Percentiles rank a stretch among this genome's conserved stretches.
Conservation (phyloP, 2,329 filamentous ascomycete genomes). For the Lanzia echinophila region DNA sequence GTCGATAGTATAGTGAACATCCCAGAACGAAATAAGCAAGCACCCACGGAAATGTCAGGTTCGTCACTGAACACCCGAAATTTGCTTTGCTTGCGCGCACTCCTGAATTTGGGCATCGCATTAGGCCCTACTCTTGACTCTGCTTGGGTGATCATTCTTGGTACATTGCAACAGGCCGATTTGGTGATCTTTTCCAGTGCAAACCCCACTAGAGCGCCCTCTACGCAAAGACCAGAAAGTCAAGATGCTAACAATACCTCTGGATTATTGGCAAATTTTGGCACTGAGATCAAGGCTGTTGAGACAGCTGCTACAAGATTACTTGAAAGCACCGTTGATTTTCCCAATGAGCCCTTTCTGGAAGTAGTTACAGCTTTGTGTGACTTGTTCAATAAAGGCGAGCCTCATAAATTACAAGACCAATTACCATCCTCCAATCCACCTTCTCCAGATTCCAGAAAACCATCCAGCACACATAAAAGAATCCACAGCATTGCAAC, state of each 20-base stretch:
- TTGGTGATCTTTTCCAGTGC: slow-evolving; percentile 63
- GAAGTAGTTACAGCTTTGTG: slow-evolving; percentile 73
- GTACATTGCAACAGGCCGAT: slow-evolving; percentile 88
- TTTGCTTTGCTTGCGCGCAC: slow-evolving; percentile 77
- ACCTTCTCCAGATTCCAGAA: slow-evolving; percentile 18
- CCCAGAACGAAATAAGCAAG: slow-evolving; percentile 53
- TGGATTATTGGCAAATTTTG: slow-evolving; percentile 58
- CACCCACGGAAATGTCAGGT: slow-evolving; percentile 47
- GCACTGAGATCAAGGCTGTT: slow-evolving; percentile 76
- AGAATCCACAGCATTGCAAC: slow-evolving; percentile 41
- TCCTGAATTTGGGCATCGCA: slow-evolving; percentile 93
- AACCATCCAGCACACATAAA: slow-evolving; percentile 28
- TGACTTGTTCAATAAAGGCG: slow-evolving; percentile 49
- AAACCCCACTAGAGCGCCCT: slow-evolving; percentile 45
- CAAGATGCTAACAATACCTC: slow-evolving; percentile 30
- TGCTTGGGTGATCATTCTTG: slow-evolving; percentile 86
- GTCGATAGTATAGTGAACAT: slow-evolving; percentile 64
- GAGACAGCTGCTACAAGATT: slow-evolving; percentile 80
- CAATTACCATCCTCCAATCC: slow-evolving; percentile 23
- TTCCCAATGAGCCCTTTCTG: slow-evolving; percentile 74
- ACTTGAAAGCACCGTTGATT: slow-evolving; percentile 87
- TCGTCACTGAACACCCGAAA: slow-evolving; percentile 75
- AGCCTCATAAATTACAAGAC: slow-evolving; percentile 15
- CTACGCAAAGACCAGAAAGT: slow-evolving; percentile 42
- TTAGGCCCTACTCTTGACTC: slow-evolving; percentile 78